Evolutionary conservation across 352 stramenopile species (phyloP).

Genomic region (Phytopythium chamaehyphon): DNA sequence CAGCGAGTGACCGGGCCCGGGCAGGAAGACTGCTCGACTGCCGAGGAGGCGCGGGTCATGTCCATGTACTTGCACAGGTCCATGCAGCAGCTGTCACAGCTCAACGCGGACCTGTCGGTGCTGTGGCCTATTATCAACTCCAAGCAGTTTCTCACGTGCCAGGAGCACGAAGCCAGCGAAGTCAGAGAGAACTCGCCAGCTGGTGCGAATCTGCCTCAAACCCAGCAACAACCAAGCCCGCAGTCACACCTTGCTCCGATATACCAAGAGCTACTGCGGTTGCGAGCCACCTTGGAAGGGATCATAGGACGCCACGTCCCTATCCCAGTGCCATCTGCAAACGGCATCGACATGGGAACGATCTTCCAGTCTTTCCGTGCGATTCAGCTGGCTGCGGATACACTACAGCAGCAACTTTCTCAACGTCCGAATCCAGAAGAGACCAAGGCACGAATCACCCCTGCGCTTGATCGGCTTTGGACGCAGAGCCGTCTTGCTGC

Average conservation of each 20-base stretch:
- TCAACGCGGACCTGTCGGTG: slow-evolving; percentile 9
- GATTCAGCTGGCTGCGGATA: slow-evolving; percentile 11
- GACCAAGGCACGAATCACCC: slow-evolving; percentile 3
- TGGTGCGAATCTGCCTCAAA: neutral
- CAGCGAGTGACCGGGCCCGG: neutral
- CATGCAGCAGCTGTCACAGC: slow-evolving; percentile 10
- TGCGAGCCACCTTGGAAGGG: slow-evolving; percentile 12
- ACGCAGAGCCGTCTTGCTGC: slow-evolving; percentile 10
- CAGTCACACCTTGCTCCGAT: neutral
- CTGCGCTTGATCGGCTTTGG: slow-evolving; percentile 20
- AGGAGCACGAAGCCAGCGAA: neutral
- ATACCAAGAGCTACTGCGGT: slow-evolving; percentile 9
- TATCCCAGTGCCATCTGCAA: neutral
- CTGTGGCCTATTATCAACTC: slow-evolving; percentile 11
- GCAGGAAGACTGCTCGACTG: neutral
- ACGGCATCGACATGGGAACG: neutral
- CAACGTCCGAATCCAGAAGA: neutral
- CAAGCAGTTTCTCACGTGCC: slow-evolving; percentile 2
- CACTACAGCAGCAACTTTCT: slow-evolving; percentile 10
- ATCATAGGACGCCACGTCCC: slow-evolving; percentile 1
- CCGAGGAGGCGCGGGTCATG: slow-evolving; percentile 7
- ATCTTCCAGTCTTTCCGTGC: slow-evolving; percentile 8
- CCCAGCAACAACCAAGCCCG: neutral
- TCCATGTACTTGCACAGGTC: slow-evolving; percentile 10
- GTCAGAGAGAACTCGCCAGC: too few species aligned